Conservation (phyloP, 129 eudicot species). For the Ambrosia artemisiifolia region DNA sequence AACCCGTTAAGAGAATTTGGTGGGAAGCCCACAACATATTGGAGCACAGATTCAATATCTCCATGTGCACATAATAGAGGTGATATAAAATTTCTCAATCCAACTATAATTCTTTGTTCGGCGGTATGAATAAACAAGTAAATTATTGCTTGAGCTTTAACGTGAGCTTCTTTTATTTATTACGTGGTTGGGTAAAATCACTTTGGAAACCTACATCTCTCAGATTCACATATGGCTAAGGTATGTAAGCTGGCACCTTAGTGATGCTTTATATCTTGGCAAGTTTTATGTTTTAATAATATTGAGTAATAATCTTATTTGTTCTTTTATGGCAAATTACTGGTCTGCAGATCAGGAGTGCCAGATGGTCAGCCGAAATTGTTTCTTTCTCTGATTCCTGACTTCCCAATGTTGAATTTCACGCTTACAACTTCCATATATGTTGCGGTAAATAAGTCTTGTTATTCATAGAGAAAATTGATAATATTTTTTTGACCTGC, state of each 20-base stretch:
- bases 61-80: too few species aligned
- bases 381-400: constrained; percentile 64
- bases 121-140: background rate
- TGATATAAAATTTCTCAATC: too few species aligned
- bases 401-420: constrained; percentile 80
- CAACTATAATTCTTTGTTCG: constrained; percentile 3
- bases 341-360: constrained; percentile 62
- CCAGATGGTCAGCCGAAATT: constrained; percentile 90
- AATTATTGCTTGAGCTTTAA: constrained; percentile 3
- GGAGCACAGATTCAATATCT: too few species aligned
- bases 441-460: constrained; percentile 50
- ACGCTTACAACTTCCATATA: constrained; percentile 84
- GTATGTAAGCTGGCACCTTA: too few species aligned
- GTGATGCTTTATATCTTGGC: too few species aligned
- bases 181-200: constrained; percentile 92
- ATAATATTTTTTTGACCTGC: too few species aligned
- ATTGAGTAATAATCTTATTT: background rate
- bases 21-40: constrained; percentile 56
- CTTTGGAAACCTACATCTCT: constrained; percentile 88
- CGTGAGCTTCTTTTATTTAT: background rate
- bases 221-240: constrained; percentile 94
- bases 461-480: background rate
- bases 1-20: constrained; percentile 53
- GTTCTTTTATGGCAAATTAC: background rate
- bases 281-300: background rate